These are phyloP conservation scores for Medicago lupulina DNA, from an alignment of 306 rosid species.

Conservation along the genomic window DNA sequence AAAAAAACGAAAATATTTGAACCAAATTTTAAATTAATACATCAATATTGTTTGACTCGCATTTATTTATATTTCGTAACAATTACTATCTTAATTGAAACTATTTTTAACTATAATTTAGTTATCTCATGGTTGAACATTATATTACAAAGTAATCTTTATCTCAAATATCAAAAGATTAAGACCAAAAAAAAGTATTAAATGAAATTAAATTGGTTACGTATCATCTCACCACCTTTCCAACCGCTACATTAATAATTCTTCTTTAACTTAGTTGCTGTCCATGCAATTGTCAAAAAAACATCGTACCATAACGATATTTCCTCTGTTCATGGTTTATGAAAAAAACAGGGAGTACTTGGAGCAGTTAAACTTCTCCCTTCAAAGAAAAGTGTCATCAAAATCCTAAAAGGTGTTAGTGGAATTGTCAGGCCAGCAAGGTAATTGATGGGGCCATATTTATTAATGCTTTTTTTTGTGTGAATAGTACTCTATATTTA, in stretches of 20 bases:
- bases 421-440: conserved; percentile 63
- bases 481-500: too few species aligned
- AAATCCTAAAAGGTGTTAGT: conserved; percentile 57
- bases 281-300: background rate
- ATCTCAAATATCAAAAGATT: too few species aligned
- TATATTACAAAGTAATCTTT: too few species aligned
- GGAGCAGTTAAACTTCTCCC: conserved; percentile 63
- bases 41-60: too few species aligned
- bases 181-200: too few species aligned
- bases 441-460: conserved; percentile 5
- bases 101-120: too few species aligned
- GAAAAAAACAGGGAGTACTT: conserved; percentile 49
- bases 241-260: background rate
- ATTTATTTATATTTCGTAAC: too few species aligned
- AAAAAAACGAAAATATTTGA: too few species aligned
- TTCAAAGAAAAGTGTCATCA: conserved; percentile 63
- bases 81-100: too few species aligned
- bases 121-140: too few species aligned
- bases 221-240: background rate
- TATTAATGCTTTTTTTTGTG: too few species aligned
- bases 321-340: background rate
- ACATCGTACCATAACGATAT: background rate
- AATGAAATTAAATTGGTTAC: background rate
- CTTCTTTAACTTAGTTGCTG: background rate
- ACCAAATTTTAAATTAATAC: too few species aligned